Base-by-base conservation (phyloP, 169 alveolate species). In the Plasmodium relictum region DNA sequence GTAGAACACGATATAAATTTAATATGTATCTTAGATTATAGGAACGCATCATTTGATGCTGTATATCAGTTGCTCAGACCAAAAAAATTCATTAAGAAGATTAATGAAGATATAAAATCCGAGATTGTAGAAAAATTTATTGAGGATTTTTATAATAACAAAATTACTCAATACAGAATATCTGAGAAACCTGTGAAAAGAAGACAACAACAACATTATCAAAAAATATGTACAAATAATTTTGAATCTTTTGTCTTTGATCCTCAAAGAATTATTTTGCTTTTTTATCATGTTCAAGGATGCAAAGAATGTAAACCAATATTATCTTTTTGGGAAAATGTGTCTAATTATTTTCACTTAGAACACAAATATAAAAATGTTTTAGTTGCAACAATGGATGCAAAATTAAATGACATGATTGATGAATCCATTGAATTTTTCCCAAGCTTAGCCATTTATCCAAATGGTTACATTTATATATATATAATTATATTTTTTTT, bases 301-400 rank as follows among this genome's bases (percentile, higher is more conserved):
- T 83, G 91, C 48, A 83, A 83, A 41, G 91, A 83, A 83, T 83
- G 91, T 45, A 83, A 37, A 14, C 83, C 83, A 16, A 31, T 83
- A 14, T 83, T 83, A 14, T 58, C 74, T 0, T 83, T 83, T 24
- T 83, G 91, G 91, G 48, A 69, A 6, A 69, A 22, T 39, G 73
- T 83, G 6, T 26, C 91, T 14, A 69, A 83, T 22, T 42, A 68
- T 58, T 83, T 83, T 45, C 91, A 83, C 44, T 58, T 83, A 14
- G 91, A 83, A 39, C 20, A 83, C 41, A 44, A 68, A 45, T 58
- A 83, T 18, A 48, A 83, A 68, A 50, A 83, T 10, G 73, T 83
- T 4, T n/a, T 83, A 26, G 91, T 83, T 9, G 91, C 91, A 26
- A 69, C 91, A 41, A 83, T 83, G 91, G 91, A 83, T 58, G 76